Conservation (phyloP, 345 rosid genomes). For the Clausena lansium region DNA sequence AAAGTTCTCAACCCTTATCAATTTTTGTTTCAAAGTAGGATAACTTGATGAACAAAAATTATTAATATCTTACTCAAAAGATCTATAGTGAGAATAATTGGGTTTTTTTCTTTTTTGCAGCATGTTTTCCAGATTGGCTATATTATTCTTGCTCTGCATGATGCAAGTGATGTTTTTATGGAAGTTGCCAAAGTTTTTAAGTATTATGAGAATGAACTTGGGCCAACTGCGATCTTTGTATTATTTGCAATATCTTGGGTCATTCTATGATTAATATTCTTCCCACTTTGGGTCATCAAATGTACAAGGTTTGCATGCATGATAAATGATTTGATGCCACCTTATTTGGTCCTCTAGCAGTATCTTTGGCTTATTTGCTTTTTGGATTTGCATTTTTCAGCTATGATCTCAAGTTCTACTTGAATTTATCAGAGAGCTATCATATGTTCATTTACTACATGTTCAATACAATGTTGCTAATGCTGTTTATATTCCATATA, state of each 20-base stretch:
- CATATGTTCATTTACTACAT: slow-evolving; percentile 52
- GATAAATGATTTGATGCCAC: too few relatives aligned
- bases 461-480: slow-evolving; percentile 84
- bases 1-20: neutral
- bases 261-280: too few relatives aligned
- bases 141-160: slow-evolving; percentile 81
- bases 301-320: too few relatives aligned
- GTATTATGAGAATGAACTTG: too few relatives aligned
- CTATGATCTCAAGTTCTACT: slow-evolving; percentile 35
- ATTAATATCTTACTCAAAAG: neutral
- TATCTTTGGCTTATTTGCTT: too few relatives aligned
- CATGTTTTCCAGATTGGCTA: slow-evolving; percentile 80
- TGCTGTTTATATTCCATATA: slow-evolving; percentile 80
- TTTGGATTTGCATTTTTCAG: slow-evolving; percentile 49
- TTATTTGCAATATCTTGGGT: too few relatives aligned
- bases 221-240: too few relatives aligned
- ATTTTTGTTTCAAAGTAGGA: neutral
- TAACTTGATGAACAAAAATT: neutral
- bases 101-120: too few relatives aligned
- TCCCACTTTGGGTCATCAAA: too few relatives aligned
- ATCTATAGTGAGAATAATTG: neutral
- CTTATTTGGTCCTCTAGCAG: too few relatives aligned
- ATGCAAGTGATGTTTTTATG: slow-evolving; percentile 87
- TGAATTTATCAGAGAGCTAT: slow-evolving; percentile 50
- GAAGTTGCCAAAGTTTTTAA: too few relatives aligned